Evolutionary conservation across 345 rosid genomes (phyloP), one percentile per base, ranked within the genome.

Genomic region (Linum tenue): DNA sequence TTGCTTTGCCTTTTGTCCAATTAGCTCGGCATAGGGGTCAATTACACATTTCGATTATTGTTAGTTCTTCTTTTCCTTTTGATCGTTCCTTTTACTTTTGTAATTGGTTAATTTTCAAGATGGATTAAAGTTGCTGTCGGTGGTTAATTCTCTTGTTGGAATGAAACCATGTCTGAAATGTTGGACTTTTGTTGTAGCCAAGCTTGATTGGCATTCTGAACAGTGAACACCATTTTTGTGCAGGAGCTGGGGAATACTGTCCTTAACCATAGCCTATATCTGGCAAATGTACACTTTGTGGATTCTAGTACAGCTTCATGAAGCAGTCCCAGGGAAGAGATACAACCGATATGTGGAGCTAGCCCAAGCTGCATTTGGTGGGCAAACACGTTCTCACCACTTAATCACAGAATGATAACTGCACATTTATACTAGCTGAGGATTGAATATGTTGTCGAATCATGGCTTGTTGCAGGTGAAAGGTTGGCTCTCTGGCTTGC

Each of bases 291-390:
- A 92, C 79, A 90, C 98, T 16, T 63, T 92, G 64, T 92, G 97
- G 97, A 77, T 92, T 75, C 84, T 92, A 15, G 96, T 92, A 73
- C 97, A 90, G 74, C 73, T 92, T 22, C 98, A 92, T 37, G 98
- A 92, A 81, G 97, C 98, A 16, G 96, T 92, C 65, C 97, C 98
- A 0, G 97, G 96, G 50, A 92, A 90, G 79, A 80, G 98, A 37
- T 92, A 92, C 79, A 90, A 90, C 80, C 77, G 98, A 80, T 92
- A 90, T 48, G 98, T 92, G 39, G 97, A 92, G 73, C 97, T 92
- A 59, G 97, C 98, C 50, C 90, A 90, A 76, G 97, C 98, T 66
- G 98, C 98, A 59, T 92, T 92, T 62, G 98, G 98, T 92, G 74
- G 81, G 82, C 56, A 64, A 31, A 41, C 7, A 41, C 10, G 67